A percentile compares a stretch with the other conserved stretches of the same genome.
These are phyloP conservation scores for Candida sanyaensis DNA, from an alignment of 1,139 yeast species.

Conservation along the genomic window DNA sequence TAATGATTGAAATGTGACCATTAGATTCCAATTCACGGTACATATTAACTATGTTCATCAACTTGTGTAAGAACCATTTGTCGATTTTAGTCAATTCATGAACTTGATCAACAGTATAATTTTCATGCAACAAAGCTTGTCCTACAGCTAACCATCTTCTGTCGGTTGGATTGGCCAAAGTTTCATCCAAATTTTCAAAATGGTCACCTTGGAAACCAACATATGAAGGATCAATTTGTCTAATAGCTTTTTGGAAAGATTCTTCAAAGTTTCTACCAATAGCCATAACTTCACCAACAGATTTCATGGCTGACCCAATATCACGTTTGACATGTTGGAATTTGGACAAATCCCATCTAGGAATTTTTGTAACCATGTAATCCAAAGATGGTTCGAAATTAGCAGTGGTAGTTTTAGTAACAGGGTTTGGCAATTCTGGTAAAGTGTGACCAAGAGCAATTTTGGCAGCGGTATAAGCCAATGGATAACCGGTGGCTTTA, in stretches of 20 bases:
- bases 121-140: conserved; percentile 78
- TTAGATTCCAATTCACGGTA: conserved; percentile 61
- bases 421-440: conserved; percentile 95
- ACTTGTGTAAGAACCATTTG: conserved; percentile 92
- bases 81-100: conserved; percentile 92
- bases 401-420: conserved; percentile 93
- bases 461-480: conserved; percentile 98
- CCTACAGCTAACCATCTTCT: conserved; percentile 99
- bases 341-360: conserved; percentile 99
- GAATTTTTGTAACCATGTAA: conserved; percentile 95
- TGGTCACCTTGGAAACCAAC: conserved; percentile 80
- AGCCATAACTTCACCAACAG: conserved; percentile 99
- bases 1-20: conserved; percentile 38
- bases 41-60: conserved; percentile 62
- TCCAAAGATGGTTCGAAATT: conserved; percentile 97
- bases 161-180: conserved; percentile 52
- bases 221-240: conserved; percentile 91
- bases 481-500: conserved; percentile 97
- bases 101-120: conserved; percentile 86
- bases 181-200: conserved; percentile 3
- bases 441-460: conserved; percentile 75
- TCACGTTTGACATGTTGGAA: conserved; percentile 71
- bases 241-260: conserved; percentile 97
- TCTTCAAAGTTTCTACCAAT: conserved; percentile 98
- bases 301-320: conserved; percentile 92